Evolutionary conservation across 352 stramenopile genomes (phyloP).

Genomic region (Pythium guiyangense): DNA sequence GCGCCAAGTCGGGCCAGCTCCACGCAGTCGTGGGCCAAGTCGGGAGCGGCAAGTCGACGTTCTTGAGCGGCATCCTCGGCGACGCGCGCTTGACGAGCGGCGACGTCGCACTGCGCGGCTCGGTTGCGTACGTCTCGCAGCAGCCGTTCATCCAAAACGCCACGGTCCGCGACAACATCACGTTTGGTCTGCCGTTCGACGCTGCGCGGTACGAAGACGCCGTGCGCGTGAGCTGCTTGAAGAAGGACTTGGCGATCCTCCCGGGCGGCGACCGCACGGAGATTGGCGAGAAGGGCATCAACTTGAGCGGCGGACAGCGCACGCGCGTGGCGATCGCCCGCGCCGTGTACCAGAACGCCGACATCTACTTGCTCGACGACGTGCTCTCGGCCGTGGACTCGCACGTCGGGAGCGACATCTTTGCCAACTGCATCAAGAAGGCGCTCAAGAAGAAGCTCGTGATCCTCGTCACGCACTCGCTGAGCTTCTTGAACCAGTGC

Average conservation of each 20-base stretch:
- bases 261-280: constrained; percentile 93
- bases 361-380: constrained; percentile 97
- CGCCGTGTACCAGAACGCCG: constrained; percentile 91
- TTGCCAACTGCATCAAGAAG: constrained; percentile 90
- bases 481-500: constrained; percentile 79
- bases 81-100: constrained; percentile 26
- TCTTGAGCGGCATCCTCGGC: constrained; percentile 39
- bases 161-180: constrained; percentile 46
- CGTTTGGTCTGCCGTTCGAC: constrained; percentile 38
- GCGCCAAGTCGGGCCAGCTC: constrained; percentile 71
- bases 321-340: constrained; percentile 90
- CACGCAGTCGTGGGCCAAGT: constrained; percentile 67
- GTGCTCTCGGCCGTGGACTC: constrained; percentile 95
- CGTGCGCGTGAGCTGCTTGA: constrained; percentile 65
- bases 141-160: constrained; percentile 56
- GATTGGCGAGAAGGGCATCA: constrained; percentile 98
- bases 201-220: constrained; percentile 30
- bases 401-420: constrained; percentile 94
- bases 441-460: constrained; percentile 86
- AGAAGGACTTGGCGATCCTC: constrained; percentile 87
- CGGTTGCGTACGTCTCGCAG: constrained; percentile 51
- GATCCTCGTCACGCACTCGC: constrained; percentile 90
- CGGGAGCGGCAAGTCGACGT: constrained; percentile 79
- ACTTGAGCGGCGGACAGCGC: too few relatives aligned
- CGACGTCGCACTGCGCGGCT: constrained; percentile 24